Percentiles rank a stretch among this genome's conserved stretches.
phyloP scores from a whole-genome alignment of 176 grass and related monocot genomes.

The Cenchrus fungigraminus region DNA sequence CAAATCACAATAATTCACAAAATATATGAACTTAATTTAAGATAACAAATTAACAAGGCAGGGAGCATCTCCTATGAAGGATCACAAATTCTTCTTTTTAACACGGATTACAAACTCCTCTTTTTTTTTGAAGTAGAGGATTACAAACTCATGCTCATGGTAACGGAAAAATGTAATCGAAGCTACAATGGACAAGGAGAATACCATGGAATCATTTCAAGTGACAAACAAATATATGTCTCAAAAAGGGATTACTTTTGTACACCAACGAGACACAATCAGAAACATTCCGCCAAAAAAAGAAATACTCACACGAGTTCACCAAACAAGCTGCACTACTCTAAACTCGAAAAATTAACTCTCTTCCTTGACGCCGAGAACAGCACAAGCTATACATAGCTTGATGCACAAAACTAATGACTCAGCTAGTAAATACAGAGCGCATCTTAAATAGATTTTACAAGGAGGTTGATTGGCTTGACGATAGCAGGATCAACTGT shows the following conservation, averaged over 20 bases:
- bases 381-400: not conserved
- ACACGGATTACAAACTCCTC: no score
- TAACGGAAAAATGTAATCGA: not conserved
- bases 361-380: not conserved
- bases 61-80: not conserved
- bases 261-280: not conserved
- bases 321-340: not conserved
- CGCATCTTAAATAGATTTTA: conserved; percentile 1
- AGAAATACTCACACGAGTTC: not conserved
- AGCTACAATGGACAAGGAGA: not conserved
- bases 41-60: not conserved
- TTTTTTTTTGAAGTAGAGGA: no score
- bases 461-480: not conserved
- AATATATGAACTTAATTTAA: not conserved
- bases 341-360: not conserved
- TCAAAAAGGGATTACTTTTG: not conserved
- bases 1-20: not conserved
- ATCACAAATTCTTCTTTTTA: not conserved
- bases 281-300: not conserved
- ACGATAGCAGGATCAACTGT: conserved; percentile 3
- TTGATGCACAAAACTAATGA: not conserved
- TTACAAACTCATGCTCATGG: not conserved
- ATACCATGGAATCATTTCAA: not conserved
- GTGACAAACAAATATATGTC: not conserved
- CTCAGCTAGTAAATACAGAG: not conserved